These are phyloP conservation scores for Phytophthora nicotianae DNA, from an alignment of 352 stramenopile species.

Conservation along the genomic window DNA sequence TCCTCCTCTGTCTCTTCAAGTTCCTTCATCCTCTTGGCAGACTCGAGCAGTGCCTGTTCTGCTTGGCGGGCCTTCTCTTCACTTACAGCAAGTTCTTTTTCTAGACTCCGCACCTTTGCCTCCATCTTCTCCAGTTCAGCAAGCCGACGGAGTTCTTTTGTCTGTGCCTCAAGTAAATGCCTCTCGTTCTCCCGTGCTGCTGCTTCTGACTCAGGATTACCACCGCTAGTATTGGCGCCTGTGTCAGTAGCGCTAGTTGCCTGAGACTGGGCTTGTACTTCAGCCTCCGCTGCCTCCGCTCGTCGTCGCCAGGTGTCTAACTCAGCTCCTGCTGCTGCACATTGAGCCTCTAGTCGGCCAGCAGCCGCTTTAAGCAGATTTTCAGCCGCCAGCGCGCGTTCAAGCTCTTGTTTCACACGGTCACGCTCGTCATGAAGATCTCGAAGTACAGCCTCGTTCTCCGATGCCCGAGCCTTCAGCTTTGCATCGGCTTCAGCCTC, in stretches of 20 bases:
- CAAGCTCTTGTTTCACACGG: slow-evolving; percentile 45
- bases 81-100: slow-evolving; percentile 46
- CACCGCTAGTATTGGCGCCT: slow-evolving; percentile 18
- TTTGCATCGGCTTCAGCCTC: slow-evolving; percentile 46
- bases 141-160: slow-evolving; percentile 68
- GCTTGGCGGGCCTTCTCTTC: slow-evolving; percentile 32
- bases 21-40: slow-evolving; percentile 46
- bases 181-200: slow-evolving; percentile 49
- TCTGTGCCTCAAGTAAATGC: slow-evolving; percentile 71
- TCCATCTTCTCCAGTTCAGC: slow-evolving; percentile 81
- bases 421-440: slow-evolving; percentile 48
- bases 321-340: slow-evolving; percentile 42
- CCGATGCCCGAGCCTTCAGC: slow-evolving; percentile 45
- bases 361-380: slow-evolving; percentile 36
- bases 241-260: background rate
- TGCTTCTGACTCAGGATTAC: slow-evolving; percentile 21
- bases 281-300: slow-evolving; percentile 38
- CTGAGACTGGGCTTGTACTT: slow-evolving; percentile 18
- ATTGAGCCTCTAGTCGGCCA: slow-evolving; percentile 41
- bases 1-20: slow-evolving; percentile 82
- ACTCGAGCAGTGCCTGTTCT: slow-evolving; percentile 47
- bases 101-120: slow-evolving; percentile 52
- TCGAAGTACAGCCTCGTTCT: slow-evolving; percentile 37
- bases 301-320: slow-evolving; percentile 44
- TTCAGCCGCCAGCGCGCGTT: slow-evolving; percentile 41